A percentile compares a stretch with the other conserved stretches of the same genome.
These are phyloP conservation scores for Backusella macrospora DNA, from an alignment of 192 early-diverging fungal species.

Conservation along the genomic window DNA sequence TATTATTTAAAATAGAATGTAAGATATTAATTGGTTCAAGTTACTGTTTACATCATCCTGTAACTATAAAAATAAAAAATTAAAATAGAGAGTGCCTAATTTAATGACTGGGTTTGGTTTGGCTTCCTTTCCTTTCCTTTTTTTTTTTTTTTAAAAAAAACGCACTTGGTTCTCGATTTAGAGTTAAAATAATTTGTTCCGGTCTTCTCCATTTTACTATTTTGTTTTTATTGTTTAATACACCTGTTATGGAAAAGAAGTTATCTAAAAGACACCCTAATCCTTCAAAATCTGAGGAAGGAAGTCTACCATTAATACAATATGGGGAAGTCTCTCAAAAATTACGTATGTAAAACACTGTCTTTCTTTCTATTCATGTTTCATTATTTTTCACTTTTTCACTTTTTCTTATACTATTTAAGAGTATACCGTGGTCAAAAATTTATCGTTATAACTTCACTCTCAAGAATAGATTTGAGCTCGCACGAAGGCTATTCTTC, in stretches of 20 bases:
- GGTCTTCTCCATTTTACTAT: constrained; percentile 4
- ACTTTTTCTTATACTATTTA: not conserved
- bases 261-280: not conserved
- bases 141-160: not conserved
- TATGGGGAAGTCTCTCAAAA: not conserved
- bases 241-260: constrained; percentile 4
- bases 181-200: constrained; percentile 7
- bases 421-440: not conserved
- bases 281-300: not conserved
- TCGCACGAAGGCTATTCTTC: not conserved
- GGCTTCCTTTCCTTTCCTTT: not conserved
- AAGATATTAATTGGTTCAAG: not conserved
- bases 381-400: not conserved
- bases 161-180: not conserved
- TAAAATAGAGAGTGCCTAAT: not conserved
- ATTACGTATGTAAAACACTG: not conserved
- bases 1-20: not conserved
- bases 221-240: not conserved
- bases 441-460: not conserved
- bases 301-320: not conserved
- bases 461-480: not conserved
- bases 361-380: not conserved
- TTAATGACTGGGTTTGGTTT: not conserved
- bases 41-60: not conserved
- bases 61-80: not conserved